These are phyloP conservation scores for Fusarium sp. DNA, from an alignment of 2,329 filamentous ascomycete genomes.

Conservation along the genomic window DNA sequence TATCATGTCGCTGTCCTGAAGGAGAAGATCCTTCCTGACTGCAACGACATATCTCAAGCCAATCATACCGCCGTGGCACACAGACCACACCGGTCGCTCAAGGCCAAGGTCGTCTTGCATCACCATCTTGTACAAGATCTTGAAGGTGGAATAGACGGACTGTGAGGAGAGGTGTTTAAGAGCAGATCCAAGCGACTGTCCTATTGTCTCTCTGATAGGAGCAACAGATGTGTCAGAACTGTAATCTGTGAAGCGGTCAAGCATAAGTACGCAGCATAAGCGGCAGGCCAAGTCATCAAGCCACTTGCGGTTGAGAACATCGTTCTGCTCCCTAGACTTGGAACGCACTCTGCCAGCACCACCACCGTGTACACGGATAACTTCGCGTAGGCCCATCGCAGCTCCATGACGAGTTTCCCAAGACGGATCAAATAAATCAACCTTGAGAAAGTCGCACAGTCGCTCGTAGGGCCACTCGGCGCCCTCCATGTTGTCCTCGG, in stretches of 20 bases:
- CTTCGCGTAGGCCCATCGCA: constrained; percentile 92
- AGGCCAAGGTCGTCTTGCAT: constrained; percentile 87
- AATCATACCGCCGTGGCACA: constrained; percentile 98
- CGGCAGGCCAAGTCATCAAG: constrained; percentile 95
- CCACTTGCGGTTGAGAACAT: constrained; percentile 84
- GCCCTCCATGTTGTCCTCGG: constrained; percentile 81
- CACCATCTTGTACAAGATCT: constrained; percentile 86
- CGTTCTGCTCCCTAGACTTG: constrained; percentile 80
- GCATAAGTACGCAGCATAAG: constrained; percentile 94
- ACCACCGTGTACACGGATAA: constrained; percentile 89
- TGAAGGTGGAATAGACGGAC: constrained; percentile 88
- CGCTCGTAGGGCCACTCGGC: constrained; percentile 94
- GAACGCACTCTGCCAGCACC: constrained; percentile 84
- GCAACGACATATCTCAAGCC: constrained; percentile 95
- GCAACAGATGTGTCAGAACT: constrained; percentile 97
- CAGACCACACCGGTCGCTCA: constrained; percentile 85
- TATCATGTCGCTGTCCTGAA: constrained; percentile 86
- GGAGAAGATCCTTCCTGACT: constrained; percentile 89
- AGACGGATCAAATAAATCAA: constrained; percentile 91
- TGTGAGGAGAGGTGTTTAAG: constrained; percentile 83
- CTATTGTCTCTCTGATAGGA: constrained; percentile 94
- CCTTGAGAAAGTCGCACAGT: constrained; percentile 91
- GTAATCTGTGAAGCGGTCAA: constrained; percentile 97
- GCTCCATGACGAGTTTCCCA: constrained; percentile 98
- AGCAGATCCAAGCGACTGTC: constrained; percentile 91